Conservation (phyloP, 1,139 yeast genomes). For the Eremothecium sinecaudum region DNA sequence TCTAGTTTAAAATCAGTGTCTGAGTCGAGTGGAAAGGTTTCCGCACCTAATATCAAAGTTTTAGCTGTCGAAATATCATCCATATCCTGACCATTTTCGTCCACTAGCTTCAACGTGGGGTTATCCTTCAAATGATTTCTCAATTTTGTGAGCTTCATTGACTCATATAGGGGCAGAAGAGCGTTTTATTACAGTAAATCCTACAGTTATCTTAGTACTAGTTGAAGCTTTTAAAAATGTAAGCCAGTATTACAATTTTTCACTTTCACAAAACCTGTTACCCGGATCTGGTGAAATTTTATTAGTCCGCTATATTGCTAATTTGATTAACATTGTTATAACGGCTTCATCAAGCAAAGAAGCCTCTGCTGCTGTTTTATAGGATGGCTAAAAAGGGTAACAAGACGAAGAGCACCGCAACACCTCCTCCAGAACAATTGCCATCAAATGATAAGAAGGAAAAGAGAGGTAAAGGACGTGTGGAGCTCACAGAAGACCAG, state of each 20-base stretch:
- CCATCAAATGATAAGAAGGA: constrained; percentile 16
- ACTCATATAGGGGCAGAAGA: not conserved
- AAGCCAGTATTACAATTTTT: too few species aligned
- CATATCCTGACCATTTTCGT: constrained; percentile 21
- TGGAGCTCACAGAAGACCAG: constrained; percentile 11
- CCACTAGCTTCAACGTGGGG: constrained; percentile 14
- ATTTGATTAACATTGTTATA: too few species aligned
- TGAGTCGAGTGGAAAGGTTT: constrained; percentile 33
- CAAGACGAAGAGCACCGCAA: constrained; percentile 7
- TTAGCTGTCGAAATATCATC: constrained; percentile 28
- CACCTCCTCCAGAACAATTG: constrained; percentile 8
- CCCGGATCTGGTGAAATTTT: constrained; percentile 1
- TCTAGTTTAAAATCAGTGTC: constrained; percentile 53
- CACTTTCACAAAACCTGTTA: not conserved
- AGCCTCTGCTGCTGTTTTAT: too few species aligned
- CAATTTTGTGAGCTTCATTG: constrained; percentile 11
- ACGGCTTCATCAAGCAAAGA: too few species aligned
- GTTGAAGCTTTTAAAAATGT: too few species aligned
- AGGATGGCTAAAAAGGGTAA: constrained; percentile 16
- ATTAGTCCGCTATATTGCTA: too few species aligned
- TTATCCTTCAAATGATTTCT: constrained; percentile 19
- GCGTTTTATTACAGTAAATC: too few species aligned
- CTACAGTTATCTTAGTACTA: too few species aligned
- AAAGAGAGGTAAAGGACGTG: constrained; percentile 15
- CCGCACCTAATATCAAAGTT: constrained; percentile 15